These are phyloP conservation scores for Fusarium hainanense DNA, from an alignment of 2,329 filamentous ascomycete species.

Conservation along the genomic window DNA sequence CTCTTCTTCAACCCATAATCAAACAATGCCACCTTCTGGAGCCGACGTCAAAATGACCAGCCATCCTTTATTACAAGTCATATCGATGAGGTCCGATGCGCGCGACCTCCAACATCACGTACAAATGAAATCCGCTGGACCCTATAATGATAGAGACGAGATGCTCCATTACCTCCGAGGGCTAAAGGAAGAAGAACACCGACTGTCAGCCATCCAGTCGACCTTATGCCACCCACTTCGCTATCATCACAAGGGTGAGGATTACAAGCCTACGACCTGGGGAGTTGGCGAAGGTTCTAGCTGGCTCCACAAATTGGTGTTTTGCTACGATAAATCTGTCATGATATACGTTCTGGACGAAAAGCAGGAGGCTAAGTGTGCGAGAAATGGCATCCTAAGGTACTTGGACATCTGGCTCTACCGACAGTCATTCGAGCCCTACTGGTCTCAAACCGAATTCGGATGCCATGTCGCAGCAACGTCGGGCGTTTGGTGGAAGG, in stretches of 20 bases:
- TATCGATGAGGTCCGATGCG: no score
- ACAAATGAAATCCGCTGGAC: no score
- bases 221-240: no score
- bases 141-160: neutral
- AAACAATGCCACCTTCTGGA: no score
- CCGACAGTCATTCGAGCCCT: slow-evolving; percentile 8
- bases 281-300: no score
- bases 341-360: neutral
- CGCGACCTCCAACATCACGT: no score
- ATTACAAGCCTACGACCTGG: neutral
- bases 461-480: neutral
- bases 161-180: slow-evolving; percentile 7
- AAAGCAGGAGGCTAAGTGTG: no score
- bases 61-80: no score
- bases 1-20: no score
- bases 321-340: slow-evolving; percentile 5
- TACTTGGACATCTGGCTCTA: slow-evolving; percentile 16
- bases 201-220: neutral
- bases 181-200: neutral
- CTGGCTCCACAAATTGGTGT: no score
- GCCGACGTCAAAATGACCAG: no score
- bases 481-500: neutral
- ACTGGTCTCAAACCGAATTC: slow-evolving; percentile 3
- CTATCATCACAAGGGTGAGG: no score
- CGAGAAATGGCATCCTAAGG: neutral